Base-by-base conservation (phyloP, 176 grass and related monocot species). In the Zea luxurians region DNA sequence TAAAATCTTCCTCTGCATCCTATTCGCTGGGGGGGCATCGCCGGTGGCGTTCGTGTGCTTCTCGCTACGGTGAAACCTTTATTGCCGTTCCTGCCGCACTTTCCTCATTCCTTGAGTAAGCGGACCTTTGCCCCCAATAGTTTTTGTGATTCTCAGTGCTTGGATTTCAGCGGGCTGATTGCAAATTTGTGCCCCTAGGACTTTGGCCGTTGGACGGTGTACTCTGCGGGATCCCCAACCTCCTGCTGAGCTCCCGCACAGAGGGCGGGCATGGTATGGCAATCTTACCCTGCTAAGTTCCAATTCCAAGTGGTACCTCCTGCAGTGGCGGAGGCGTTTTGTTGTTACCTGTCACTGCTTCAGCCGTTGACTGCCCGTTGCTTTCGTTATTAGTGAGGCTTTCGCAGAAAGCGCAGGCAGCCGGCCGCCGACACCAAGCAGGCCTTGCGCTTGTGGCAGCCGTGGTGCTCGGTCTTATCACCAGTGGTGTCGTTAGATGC, bases 251-350 rank as follows among this genome's bases (percentile, higher is more conserved):
- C 84, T 52, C 13, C 41, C 57, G 70, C 78, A 3, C 64, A 1
- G 37, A 42, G 70, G 61, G 8, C 7, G 82, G 61, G 8, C 11
- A 86, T 82, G 72, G 78, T 86, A 77, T 4, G 69, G 21, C 8
- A 35, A 73, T 63, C 21, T 57, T 38, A 48, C 53, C 65, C 64
- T 49, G 10, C 34, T 6, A 58, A 59, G 69, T 12, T 21, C 5
- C n/a, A 58, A 16, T 4, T 61, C 7, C 43, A 7, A 44, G 1
- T 7, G 54, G 3, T n/a, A 4, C 10, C 54, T 34, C 13, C 54
- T 34, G n/a, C 40, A 46, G 40, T 6, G 18, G 73, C 40, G 20
- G 67, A 2, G 55, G 55, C 18, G 18, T 48, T 70, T 8, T 70
- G 11, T 8, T 48, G 46, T 8, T 70, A 27, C 6, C 21, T 27